Percentiles rank a stretch among this genome's conserved stretches.
phyloP scores from a whole-genome alignment of 2,329 filamentous ascomycete species.

The Fusarium sp. region DNA sequence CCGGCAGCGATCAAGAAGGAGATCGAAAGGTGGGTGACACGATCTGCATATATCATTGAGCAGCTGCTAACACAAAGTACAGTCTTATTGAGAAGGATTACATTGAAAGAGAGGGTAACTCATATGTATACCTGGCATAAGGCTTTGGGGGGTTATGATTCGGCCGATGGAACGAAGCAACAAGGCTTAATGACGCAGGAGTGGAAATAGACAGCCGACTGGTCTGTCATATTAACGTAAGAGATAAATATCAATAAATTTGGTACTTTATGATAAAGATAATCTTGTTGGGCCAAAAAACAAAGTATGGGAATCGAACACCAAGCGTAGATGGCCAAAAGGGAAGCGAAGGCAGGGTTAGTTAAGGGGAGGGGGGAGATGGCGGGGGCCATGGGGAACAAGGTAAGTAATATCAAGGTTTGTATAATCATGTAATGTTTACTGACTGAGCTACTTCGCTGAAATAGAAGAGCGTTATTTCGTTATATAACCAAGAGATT shows the following conservation, averaged over 20 bases:
- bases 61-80: conserved; percentile 28
- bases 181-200: background rate
- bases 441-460: conserved; percentile 44
- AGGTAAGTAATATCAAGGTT: conserved; percentile 22
- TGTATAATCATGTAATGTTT: conserved; percentile 6
- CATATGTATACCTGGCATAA: conserved; percentile 80
- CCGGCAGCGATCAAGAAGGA: conserved; percentile 94
- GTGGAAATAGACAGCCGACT: background rate
- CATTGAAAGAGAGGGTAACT: conserved; percentile 82
- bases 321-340: background rate
- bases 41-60: background rate
- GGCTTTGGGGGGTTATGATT: background rate
- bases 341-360: conserved; percentile 29
- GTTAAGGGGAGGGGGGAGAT: too few relatives aligned
- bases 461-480: conserved; percentile 6
- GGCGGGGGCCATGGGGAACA: conserved; percentile 28
- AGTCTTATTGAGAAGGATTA: conserved; percentile 96
- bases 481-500: conserved; percentile 17
- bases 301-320: conserved; percentile 27
- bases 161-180: background rate
- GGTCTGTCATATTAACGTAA: background rate
- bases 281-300: background rate
- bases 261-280: background rate
- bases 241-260: conserved; percentile 1
- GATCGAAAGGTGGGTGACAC: conserved; percentile 85